Base-by-base conservation (phyloP, 345 rosid genomes). In the Lumnitzera racemosa region DNA sequence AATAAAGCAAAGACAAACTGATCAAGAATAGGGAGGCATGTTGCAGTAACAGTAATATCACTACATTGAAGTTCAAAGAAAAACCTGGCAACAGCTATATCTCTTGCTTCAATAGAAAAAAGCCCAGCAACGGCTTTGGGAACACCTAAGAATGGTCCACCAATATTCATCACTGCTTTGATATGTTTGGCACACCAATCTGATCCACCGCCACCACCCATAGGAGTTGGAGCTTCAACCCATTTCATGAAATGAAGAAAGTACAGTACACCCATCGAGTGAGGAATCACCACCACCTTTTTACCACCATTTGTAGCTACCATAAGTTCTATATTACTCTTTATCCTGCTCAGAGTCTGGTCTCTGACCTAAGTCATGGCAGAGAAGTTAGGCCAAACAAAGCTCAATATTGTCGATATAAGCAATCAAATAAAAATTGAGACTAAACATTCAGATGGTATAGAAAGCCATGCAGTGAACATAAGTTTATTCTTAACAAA, bases 181-280 rank as follows among this genome's bases (percentile, higher is more conserved):
- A 85, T 71, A 70, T 82, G 88, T 76, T 67, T 77, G 15, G 81
- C 78, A 49, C 91, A 80, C 91, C 91, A 85, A 67, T 82, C 79
- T 29, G 83, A 47, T 63, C 91, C 88, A 66, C 91, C 91, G 2
- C 87, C 91, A 52, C 91, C 84, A 53, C 91, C 91, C 76, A 80
- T 66, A 55, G 91, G 86, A 63, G 84, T 62, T 51, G 91, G 88
- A 67, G 88, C 83, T 66, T 85, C 91, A 46, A 85, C 86, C 91
- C 88, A 85, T 67, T 85, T 85, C 84, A 85, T 85, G 59, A 85
- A 85, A 73, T 85, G 91, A 70, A 85, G 75, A 78, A 85, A 85
- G 67, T 82, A 85, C 47, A 82, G 59, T 51, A 73, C 88, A 4
- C 91, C 88, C 91, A 82, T 85, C 12, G 91, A 85, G 74, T 85